A percentile compares a stretch with the other conserved stretches of the same genome.
phyloP scores from a whole-genome alignment of 768 basidiomycete genomes.

The Lactarius psammicola region DNA sequence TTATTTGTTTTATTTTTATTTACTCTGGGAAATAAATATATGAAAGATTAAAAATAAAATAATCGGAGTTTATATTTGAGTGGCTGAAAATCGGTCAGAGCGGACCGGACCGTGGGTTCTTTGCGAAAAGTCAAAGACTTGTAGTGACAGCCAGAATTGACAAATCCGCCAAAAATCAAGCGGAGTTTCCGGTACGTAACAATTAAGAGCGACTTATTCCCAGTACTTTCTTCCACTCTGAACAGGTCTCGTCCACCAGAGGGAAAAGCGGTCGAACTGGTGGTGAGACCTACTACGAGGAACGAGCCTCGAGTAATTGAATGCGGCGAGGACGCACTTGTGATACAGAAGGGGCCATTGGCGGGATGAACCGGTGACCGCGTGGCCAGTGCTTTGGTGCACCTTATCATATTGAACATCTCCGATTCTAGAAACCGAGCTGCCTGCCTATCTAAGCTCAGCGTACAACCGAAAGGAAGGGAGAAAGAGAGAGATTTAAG shows the following conservation, averaged over 20 bases:
- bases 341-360: background rate
- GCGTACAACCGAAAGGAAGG: background rate
- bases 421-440: background rate
- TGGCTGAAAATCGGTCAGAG: too few species aligned
- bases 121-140: too few species aligned
- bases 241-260: background rate
- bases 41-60: too few species aligned
- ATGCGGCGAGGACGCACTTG: background rate
- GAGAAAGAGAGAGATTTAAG: background rate
- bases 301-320: background rate
- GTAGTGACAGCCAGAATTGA: background rate
- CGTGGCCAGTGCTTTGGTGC: background rate
- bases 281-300: background rate
- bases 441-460: background rate
- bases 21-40: too few species aligned
- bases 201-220: background rate
- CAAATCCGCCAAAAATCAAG: background rate
- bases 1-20: too few species aligned
- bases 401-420: background rate
- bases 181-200: background rate
- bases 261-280: background rate
- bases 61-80: too few species aligned
- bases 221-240: background rate
- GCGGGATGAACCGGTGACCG: background rate
- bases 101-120: too few species aligned